Conservation (phyloP, 495 filamentous ascomycete genomes). For the Aspergillus affinis region DNA sequence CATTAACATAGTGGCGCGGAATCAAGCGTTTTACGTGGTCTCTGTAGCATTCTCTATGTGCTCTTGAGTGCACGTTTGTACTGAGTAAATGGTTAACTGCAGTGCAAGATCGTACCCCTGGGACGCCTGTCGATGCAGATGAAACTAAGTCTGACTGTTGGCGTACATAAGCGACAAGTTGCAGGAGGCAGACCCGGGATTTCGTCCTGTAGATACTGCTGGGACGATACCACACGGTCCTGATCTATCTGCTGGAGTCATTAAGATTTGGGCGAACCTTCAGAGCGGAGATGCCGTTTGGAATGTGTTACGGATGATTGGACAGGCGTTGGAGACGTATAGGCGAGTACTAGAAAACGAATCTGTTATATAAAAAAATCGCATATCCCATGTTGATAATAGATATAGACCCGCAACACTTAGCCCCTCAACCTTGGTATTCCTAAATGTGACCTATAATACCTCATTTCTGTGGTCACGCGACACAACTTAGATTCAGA, state of each 20-base stretch:
- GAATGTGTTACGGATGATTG: background rate
- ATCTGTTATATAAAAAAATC: no score
- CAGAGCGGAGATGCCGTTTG: background rate
- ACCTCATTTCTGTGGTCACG: no score
- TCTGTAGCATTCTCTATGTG: slow-evolving; percentile 34
- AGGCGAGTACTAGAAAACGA: no score
- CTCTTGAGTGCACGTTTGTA: slow-evolving; percentile 35
- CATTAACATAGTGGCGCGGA: slow-evolving; percentile 21
- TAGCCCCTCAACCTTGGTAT: no score
- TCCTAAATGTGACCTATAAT: no score
- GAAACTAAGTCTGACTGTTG: background rate
- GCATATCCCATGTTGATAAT: no score
- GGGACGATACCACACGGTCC: background rate
- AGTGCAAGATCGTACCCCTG: background rate
- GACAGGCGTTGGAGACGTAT: background rate
- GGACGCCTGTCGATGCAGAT: background rate
- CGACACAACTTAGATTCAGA: no score
- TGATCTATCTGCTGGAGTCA: background rate
- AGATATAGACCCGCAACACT: no score
- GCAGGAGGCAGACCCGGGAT: background rate
- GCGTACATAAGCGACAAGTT: background rate
- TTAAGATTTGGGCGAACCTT: background rate
- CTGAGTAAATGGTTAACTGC: slow-evolving; percentile 27
- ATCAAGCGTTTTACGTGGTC: slow-evolving; percentile 33
- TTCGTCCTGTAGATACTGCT: background rate